phyloP scores from a whole-genome alignment of 179 eudicot genomes.

The Beta corolliflora region DNA sequence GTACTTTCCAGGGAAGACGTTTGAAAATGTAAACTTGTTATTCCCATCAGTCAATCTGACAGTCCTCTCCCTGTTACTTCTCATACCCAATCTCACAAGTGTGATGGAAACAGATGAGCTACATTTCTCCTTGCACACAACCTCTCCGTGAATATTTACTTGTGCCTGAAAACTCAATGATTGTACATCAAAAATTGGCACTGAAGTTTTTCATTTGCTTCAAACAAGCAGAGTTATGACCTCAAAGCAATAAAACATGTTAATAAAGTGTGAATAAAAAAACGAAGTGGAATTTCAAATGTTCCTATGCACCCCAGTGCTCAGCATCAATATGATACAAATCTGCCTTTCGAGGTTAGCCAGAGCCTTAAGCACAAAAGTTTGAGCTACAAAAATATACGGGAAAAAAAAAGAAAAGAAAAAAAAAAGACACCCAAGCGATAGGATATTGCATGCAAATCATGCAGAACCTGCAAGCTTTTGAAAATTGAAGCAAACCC shows the following conservation, averaged over 20 bases:
- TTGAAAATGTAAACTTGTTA: constrained; percentile 59
- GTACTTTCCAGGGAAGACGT: constrained; percentile 90
- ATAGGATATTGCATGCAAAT: background rate
- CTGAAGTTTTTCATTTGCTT: background rate
- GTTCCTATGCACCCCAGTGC: background rate
- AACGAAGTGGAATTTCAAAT: constrained; percentile 4
- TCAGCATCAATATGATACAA: constrained; percentile 1
- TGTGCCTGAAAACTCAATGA: constrained; percentile 59
- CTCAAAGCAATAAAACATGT: background rate
- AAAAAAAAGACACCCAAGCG: background rate
- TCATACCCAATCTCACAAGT: constrained; percentile 63
- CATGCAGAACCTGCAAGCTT: background rate
- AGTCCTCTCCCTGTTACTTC: constrained; percentile 52
- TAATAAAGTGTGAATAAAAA: background rate
- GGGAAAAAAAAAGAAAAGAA: too few relatives aligned
- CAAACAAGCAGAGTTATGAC: background rate
- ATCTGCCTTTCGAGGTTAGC: background rate
- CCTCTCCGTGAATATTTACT: constrained; percentile 72
- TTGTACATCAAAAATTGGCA: constrained; percentile 21
- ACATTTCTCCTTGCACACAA: constrained; percentile 86
- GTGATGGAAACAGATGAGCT: constrained; percentile 62
- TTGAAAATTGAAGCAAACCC: constrained; percentile 8
- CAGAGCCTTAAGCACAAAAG: background rate
- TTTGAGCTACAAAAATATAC: background rate
- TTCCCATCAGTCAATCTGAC: constrained; percentile 57